phyloP scores from a whole-genome alignment of 768 basidiomycete genomes.

The Kwoniella sp. region DNA sequence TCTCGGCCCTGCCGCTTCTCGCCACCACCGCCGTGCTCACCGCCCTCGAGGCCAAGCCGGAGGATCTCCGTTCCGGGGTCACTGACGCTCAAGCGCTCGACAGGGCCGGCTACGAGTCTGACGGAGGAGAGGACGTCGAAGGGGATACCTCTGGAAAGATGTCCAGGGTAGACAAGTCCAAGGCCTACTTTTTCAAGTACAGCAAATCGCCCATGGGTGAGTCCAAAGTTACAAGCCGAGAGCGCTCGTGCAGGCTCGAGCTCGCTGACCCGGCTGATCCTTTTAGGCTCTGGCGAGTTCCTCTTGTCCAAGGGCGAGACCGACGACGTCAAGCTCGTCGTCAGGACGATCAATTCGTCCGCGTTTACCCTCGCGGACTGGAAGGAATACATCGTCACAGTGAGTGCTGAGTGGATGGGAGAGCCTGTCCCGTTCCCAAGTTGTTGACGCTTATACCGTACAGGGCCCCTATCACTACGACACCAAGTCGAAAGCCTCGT shows the following conservation, averaged over 20 bases:
- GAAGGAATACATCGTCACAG: constrained; percentile 48
- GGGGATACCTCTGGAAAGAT: constrained; percentile 2
- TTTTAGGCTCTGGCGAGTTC: constrained; percentile 51
- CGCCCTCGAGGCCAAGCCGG: constrained; percentile 32
- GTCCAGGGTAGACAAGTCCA: constrained; percentile 21
- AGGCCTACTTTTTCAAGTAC: constrained; percentile 44
- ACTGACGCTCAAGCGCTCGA: constrained; percentile 31
- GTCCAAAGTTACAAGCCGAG: constrained; percentile 10
- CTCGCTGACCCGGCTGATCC: too few relatives aligned
- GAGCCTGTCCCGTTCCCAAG: neutral
- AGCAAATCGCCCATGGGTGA: constrained; percentile 48
- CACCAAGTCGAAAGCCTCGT: constrained; percentile 50
- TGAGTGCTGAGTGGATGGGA: constrained; percentile 13
- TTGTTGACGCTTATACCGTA: too few relatives aligned
- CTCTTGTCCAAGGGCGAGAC: constrained; percentile 38
- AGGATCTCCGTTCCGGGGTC: constrained; percentile 19
- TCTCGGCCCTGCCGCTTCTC: constrained; percentile 41
- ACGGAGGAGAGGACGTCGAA: constrained; percentile 40
- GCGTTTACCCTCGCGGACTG: constrained; percentile 48
- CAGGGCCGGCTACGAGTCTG: constrained; percentile 41
- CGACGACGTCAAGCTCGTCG: constrained; percentile 44
- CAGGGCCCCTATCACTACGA: constrained; percentile 48
- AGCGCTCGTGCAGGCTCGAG: too few relatives aligned
- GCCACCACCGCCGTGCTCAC: constrained; percentile 35
- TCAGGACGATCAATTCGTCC: constrained; percentile 47